phyloP scores from a whole-genome alignment of 2,329 filamentous ascomycete genomes.

The Stachybotrys chartarum region DNA sequence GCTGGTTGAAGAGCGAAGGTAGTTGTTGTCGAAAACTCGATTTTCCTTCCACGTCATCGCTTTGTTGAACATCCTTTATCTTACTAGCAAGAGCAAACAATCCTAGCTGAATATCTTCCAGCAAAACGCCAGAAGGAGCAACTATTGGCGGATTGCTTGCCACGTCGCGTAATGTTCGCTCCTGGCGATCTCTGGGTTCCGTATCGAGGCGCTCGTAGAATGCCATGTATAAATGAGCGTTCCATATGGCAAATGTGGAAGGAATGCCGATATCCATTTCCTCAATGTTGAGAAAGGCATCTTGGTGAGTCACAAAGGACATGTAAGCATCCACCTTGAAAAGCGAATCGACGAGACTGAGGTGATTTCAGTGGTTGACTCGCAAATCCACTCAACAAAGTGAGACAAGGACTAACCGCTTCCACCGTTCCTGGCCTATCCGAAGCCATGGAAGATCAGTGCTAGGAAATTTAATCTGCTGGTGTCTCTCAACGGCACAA shows the following conservation, averaged over 20 bases:
- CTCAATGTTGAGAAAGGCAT: no score
- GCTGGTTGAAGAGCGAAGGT: no score
- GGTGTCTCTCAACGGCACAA: background rate
- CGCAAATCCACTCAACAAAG: no score
- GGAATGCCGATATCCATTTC: background rate
- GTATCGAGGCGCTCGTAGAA: background rate
- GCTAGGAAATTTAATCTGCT: background rate
- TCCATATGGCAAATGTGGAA: background rate
- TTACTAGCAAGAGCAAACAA: background rate
- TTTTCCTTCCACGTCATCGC: no score
- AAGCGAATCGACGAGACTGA: no score
- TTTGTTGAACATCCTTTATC: no score
- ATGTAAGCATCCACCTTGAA: no score
- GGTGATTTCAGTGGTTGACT: no score
- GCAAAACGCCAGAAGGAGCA: background rate
- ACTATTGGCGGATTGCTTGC: background rate
- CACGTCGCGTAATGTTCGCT: background rate
- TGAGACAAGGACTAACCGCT: background rate
- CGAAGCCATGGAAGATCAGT: background rate
- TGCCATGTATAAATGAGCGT: background rate
- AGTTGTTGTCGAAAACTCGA: no score
- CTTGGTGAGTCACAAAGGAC: no score
- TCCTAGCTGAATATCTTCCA: background rate
- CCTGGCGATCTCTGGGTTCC: background rate
- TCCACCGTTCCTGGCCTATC: background rate